Base-by-base conservation (phyloP, 768 basidiomycete genomes). In the Psilocybe tampanensis region DNA sequence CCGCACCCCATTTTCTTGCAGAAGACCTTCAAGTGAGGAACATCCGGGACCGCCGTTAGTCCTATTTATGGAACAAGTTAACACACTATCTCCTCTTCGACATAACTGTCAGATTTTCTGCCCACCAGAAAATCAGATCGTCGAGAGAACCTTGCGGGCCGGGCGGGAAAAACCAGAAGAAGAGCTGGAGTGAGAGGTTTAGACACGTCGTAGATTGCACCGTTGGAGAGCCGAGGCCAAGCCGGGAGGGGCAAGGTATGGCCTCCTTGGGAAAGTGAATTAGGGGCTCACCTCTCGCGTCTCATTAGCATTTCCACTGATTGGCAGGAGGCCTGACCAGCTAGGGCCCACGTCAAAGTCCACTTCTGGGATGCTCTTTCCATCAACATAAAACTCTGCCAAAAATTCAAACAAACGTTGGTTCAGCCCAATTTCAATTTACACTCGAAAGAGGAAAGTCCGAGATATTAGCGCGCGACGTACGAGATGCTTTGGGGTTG, bases 91-190 rank as follows among this genome's bases (percentile, higher is more conserved):
- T 13, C 18, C 19, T 23, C 17, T n/a, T n/a, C 6, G 3, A 6
- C 19, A 24, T 8, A 22, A 17, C 26, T 18, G 23, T 3, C 17
- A 7, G 12, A 19, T 26, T 32, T 26, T 48, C 41, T 26, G 47
- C 72, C 47, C 62, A 86, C 89, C 89, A 91, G 70, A 90, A 88
- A 29, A 91, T 86, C 43, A 92, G 64, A 65, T 91, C 88, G 63
- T 92, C 87, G 3, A 81, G 66, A 60, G 84, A 88, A 18, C 89
- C 90, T 62, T 84, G 73, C 0, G 87, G 86, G 3, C 88, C 89
- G 1, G 89, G 87, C 52, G 90, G 90, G 75, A 90, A 91, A 72
- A 90, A 87, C 89, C 90, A 91, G 73, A 92, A 92, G 75, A 87
- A 92, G 15, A 90, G 79, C 88, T 91, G 52, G 0, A 41, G 13